Evolutionary conservation across 148 eudicot genomes (phyloP), one percentile per base, ranked within the genome.

Genomic region (Heliamphora exappendiculata): DNA sequence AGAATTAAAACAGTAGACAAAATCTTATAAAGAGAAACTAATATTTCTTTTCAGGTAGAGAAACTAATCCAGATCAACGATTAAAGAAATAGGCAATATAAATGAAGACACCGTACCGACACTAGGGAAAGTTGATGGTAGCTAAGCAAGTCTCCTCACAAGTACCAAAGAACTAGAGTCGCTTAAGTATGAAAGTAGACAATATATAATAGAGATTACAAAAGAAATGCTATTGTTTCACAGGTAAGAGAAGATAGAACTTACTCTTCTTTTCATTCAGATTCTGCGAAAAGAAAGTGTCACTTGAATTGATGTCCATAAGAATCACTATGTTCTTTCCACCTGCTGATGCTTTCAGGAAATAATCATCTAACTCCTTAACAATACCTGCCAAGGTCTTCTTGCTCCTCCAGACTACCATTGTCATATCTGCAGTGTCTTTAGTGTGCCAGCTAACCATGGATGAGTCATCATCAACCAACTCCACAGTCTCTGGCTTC

Each of bases 321-420:
- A 91, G 31, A 80, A 91, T 82, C 39, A 86, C 90, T 26, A 91
- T 82, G 76, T 85, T 85, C 82, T 83, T 88, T 55, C 81, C 86
- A 50, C 84, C 87, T 39, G 87, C 86, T 55, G 93, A 84, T 42
- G 93, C 93, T 78, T 86, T 91, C 49, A 91, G 67, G 80, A 91
- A 91, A 79, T 85, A 87, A 73, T 91, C 97, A 83, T 91, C 97
- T 60, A 91, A 79, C 50, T 91, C 97, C 86, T 79, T 91, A n/a
- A 89, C 82, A 66, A 89, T 84, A 51, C 79, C 80, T 8, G 79
- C 64, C 78, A 91, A 81, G 26, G 81, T 82, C 84, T 88, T 89
- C 79, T 88, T 89, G 69, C 83, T 45, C 50, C 10, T 80, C 82
- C 85, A 85, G 20, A 87, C 84, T 29, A 88, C 93, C 93, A 88